These are phyloP conservation scores for Botrytis pseudocinerea DNA, from an alignment of 2,329 filamentous ascomycete species.

Conservation along the genomic window DNA sequence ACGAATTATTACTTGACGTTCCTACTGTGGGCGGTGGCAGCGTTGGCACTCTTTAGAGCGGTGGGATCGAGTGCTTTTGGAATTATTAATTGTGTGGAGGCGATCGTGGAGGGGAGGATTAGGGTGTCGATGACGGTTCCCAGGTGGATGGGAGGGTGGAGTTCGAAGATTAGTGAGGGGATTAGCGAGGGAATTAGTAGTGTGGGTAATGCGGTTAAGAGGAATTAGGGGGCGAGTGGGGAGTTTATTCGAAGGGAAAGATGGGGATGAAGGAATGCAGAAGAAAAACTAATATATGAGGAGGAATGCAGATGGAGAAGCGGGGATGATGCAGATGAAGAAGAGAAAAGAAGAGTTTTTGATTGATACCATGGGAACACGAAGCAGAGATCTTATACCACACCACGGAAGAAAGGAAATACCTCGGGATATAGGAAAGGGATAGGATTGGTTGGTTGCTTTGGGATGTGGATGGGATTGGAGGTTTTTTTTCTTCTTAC, in stretches of 20 bases:
- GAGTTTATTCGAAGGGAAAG: background rate
- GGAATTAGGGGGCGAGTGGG: background rate
- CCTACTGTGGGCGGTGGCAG: slow-evolving; percentile 89
- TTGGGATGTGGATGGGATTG: slow-evolving; percentile 3
- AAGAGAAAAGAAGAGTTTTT: background rate
- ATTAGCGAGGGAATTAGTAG: slow-evolving; percentile 38
- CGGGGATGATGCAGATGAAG: background rate
- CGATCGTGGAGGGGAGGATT: slow-evolving; percentile 82
- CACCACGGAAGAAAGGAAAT: slow-evolving; percentile 10
- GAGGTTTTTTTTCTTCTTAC: background rate
- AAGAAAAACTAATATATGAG: background rate
- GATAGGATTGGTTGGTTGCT: background rate
- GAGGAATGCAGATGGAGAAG: background rate
- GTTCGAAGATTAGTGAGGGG: slow-evolving; percentile 36
- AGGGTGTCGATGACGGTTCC: slow-evolving; percentile 38
- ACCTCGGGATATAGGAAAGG: slow-evolving; percentile 9
- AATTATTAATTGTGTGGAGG: slow-evolving; percentile 79
- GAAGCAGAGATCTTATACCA: background rate
- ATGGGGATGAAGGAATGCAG: background rate
- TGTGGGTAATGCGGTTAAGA: slow-evolving; percentile 35
- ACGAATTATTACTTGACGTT: slow-evolving; percentile 90
- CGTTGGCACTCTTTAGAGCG: slow-evolving; percentile 83
- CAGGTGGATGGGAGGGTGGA: slow-evolving; percentile 37
- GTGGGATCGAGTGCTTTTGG: slow-evolving; percentile 80
- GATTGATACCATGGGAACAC: slow-evolving; percentile 17